Conservation (phyloP, 306 rosid genomes). For the Casuarina equisetifolia region DNA sequence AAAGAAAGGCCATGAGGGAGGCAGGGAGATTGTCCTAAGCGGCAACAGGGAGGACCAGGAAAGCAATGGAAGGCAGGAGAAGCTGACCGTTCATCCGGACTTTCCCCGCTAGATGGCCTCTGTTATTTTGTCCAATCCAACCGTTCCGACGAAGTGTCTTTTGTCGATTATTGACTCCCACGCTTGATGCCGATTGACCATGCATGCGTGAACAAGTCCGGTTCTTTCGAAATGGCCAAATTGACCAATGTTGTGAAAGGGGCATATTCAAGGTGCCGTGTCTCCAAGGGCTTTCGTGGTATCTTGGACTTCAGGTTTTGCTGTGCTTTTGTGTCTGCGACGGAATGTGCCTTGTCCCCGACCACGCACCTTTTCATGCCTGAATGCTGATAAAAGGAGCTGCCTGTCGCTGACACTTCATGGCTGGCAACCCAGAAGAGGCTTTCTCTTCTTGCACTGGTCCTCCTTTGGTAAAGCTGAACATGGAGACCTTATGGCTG, state of each 20-base stretch:
- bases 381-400: too few relatives aligned
- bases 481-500: too few relatives aligned
- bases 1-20: neutral
- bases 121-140: neutral
- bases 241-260: neutral
- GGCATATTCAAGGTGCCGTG: neutral
- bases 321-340: too few relatives aligned
- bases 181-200: slow-evolving; percentile 10
- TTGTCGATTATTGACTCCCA: slow-evolving; percentile 31
- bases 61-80: neutral
- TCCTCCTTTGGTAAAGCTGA: too few relatives aligned
- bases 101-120: neutral
- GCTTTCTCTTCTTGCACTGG: too few relatives aligned
- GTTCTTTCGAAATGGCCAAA: neutral
- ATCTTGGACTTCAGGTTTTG: neutral
- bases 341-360: neutral
- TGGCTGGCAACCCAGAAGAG: too few relatives aligned
- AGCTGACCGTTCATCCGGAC: slow-evolving; percentile 14
- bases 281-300: neutral
- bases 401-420: too few relatives aligned
- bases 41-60: neutral
- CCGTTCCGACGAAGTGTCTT: neutral
- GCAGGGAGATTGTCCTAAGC: neutral
- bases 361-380: neutral
- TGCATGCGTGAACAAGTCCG: slow-evolving; percentile 20